Conservation (phyloP, 1,139 yeast species). For the Hanseniaspora uvarum region DNA sequence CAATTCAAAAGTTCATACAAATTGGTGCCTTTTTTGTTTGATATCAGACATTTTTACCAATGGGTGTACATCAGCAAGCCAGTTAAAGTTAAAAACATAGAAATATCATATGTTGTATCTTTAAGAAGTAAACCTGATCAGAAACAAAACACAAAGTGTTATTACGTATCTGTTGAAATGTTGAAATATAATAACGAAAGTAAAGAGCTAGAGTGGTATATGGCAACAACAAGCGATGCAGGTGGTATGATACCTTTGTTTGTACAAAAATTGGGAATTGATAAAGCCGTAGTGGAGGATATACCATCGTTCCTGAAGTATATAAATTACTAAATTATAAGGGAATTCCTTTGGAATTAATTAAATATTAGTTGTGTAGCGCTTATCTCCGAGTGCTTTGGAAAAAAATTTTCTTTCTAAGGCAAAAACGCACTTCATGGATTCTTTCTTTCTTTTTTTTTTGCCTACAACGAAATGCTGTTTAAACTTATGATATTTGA, state of each 20-base stretch:
- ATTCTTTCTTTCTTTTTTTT: neutral
- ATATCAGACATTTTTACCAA: slow-evolving; percentile 47
- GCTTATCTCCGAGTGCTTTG: no score
- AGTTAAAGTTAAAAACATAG: slow-evolving; percentile 18
- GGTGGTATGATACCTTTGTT: slow-evolving; percentile 59
- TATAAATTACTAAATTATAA: slow-evolving; percentile 2
- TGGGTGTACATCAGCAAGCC: slow-evolving; percentile 41
- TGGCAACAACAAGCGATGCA: slow-evolving; percentile 48
- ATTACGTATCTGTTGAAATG: slow-evolving; percentile 52
- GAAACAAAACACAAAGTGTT: slow-evolving; percentile 24
- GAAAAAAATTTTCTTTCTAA: neutral
- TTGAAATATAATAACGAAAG: slow-evolving; percentile 36
- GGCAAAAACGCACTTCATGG: neutral
- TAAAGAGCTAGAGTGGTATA: slow-evolving; percentile 45
- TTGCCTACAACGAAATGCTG: neutral
- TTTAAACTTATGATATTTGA: no score
- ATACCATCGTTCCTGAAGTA: slow-evolving; percentile 54
- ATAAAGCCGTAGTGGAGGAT: slow-evolving; percentile 52
- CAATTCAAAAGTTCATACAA: slow-evolving; percentile 29
- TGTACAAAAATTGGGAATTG: slow-evolving; percentile 47
- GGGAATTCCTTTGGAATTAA: no score
- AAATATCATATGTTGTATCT: slow-evolving; percentile 44
- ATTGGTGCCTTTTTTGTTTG: slow-evolving; percentile 24
- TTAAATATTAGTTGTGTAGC: neutral
- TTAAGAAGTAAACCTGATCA: slow-evolving; percentile 36